Conservation (phyloP, 2,329 filamentous ascomycete species). For the Gaeumannomyces tritici region DNA sequence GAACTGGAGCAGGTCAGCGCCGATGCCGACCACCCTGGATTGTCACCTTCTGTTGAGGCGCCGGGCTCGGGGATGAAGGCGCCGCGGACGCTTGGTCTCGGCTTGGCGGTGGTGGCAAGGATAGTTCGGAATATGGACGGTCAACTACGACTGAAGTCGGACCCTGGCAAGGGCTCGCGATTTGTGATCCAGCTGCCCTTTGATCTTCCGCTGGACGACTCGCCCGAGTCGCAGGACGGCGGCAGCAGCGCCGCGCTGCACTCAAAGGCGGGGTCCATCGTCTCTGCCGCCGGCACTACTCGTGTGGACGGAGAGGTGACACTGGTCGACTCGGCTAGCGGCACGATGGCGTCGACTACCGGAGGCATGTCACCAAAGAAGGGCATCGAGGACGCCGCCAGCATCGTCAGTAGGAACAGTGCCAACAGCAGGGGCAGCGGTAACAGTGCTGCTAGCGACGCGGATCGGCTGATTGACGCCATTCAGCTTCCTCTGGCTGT, state of each 20-base stretch:
- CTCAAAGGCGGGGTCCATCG: conserved; percentile 14
- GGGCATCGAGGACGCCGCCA: conserved; percentile 23
- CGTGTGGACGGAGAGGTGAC: conserved; percentile 43
- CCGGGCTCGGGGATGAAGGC: background rate
- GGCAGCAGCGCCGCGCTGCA: conserved; percentile 7
- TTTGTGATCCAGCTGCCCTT: conserved; percentile 78
- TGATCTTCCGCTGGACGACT: conserved; percentile 42
- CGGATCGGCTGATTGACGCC: conserved; percentile 62
- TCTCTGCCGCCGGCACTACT: background rate
- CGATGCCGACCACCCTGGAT: conserved; percentile 14
- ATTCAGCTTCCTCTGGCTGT: conserved; percentile 51
- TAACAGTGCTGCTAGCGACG: conserved; percentile 48
- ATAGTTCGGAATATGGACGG: conserved; percentile 87
- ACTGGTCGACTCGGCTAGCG: conserved; percentile 43
- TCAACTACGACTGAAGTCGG: conserved; percentile 74
- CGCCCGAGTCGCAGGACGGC: conserved; percentile 14
- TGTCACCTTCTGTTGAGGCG: conserved; percentile 17
- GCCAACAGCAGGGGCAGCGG: conserved; percentile 43
- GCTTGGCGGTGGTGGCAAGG: conserved; percentile 78
- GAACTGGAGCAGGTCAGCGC: conserved; percentile 49
- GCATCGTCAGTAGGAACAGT: conserved; percentile 22
- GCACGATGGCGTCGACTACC: conserved; percentile 8
- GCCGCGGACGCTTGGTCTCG: conserved; percentile 59
- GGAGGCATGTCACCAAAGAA: conserved; percentile 13
- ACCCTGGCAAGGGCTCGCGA: conserved; percentile 70